Evolutionary conservation across 2,329 filamentous ascomycete species (phyloP), one percentile per base, ranked within the genome.

Genomic region (Aureobasidium sp.): DNA sequence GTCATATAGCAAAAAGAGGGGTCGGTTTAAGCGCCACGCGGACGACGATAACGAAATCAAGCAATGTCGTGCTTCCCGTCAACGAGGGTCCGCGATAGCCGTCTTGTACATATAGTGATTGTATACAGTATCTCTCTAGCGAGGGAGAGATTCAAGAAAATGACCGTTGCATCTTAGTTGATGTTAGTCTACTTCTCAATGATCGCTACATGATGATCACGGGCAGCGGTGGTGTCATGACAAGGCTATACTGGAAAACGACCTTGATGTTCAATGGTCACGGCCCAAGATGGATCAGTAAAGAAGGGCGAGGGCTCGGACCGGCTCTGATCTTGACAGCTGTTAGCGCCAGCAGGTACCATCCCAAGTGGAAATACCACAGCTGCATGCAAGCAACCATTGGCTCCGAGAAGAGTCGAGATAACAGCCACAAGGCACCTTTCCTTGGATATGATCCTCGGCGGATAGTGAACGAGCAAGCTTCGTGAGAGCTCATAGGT

Each of bases 41-140:
- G 56, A 34, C 44, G 56, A 59, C 32, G 56, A 59, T 59, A 59
- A 50, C 44, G 29, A 34, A 59, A 41, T 50, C 56, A 17, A 59
- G 36, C 36, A 41, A 59, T 59, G 44, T 59, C 42, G 56, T 59
- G 56, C 36, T 59, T 48, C 52, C 44, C 44, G 56, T 41, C 44
- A 59, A 59, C 44, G 34, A 50, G 56, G 17, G 44, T 34, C 56
- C 56, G 44, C 15, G 36, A 41, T 50, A 59, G 56, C 56, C 56
- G 56, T 48, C 12, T 48, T 41, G 44, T 59, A 20, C 20, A 20
- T 20, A 59, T 39, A 50, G 44, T 58, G 32, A 8, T 41, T 8
- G 17, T 59, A 27, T 59, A 59, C 44, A 50, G 34, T 59, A 59
- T 59, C 56, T 59, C 36, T 48, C 44, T 59, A 59, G 56, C 44